phyloP scores from a whole-genome alignment of 768 basidiomycete genomes.

The Leccinum obscurum region DNA sequence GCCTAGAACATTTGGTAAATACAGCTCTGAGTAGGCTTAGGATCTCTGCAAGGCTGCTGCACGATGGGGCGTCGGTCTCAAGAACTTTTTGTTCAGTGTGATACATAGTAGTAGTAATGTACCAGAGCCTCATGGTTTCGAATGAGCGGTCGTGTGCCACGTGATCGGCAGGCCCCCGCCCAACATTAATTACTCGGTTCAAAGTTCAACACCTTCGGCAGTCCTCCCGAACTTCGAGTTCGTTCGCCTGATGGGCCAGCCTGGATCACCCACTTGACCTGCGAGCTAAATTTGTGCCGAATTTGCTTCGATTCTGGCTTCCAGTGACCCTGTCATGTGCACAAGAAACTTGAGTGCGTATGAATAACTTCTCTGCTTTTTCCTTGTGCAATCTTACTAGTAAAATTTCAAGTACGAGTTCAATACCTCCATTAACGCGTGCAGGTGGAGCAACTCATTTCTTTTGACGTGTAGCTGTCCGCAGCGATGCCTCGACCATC shows the following conservation, averaged over 20 bases:
- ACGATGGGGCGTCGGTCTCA: background rate
- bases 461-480: background rate
- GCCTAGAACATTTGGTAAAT: background rate
- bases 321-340: slow-evolving; percentile 3
- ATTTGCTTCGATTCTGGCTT: background rate
- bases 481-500: background rate
- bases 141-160: background rate
- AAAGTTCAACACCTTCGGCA: slow-evolving; percentile 17
- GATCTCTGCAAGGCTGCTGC: background rate
- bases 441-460: background rate
- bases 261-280: background rate
- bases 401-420: slow-evolving; percentile 3
- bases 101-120: no score
- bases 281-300: background rate
- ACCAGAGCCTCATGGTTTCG: background rate
- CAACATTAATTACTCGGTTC: slow-evolving; percentile 8
- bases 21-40: background rate
- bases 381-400: background rate
- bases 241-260: background rate
- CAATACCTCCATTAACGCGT: background rate
- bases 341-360: background rate
- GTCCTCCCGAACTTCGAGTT: background rate
- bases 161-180: background rate
- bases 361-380: background rate
- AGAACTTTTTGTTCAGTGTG: background rate